Conservation (phyloP, 2,329 filamentous ascomycete genomes). For the Lasiodiplodia sp. region DNA sequence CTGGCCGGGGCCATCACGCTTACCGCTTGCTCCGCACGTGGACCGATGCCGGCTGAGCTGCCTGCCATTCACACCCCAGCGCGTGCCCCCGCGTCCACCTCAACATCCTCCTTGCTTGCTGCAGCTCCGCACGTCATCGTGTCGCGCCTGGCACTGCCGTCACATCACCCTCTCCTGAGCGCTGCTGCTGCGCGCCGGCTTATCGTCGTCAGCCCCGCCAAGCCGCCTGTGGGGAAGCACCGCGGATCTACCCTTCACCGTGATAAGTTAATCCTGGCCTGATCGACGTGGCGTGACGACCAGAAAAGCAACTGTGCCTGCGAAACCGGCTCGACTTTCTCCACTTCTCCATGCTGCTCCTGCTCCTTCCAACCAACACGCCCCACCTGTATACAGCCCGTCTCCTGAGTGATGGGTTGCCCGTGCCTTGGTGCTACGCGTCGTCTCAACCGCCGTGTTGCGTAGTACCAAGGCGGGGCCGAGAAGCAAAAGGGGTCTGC, state of each 20-base stretch:
- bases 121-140: slow-evolving; percentile 21
- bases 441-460: neutral
- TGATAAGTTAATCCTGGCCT: slow-evolving; percentile 15
- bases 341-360: slow-evolving; percentile 20
- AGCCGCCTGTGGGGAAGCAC: slow-evolving; percentile 15
- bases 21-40: slow-evolving; percentile 23
- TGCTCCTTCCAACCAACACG: slow-evolving; percentile 4
- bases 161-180: slow-evolving; percentile 29
- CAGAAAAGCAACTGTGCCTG: slow-evolving; percentile 17
- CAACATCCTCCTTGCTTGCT: slow-evolving; percentile 1
- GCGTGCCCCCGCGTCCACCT: neutral
- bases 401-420: slow-evolving; percentile 9
- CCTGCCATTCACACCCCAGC: slow-evolving; percentile 5
- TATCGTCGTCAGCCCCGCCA: neutral
- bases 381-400: neutral
- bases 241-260: slow-evolving; percentile 26
- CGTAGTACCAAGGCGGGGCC: neutral
- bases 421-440: slow-evolving; percentile 10
- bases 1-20: slow-evolving; percentile 15
- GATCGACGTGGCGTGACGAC: slow-evolving; percentile 23
- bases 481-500: neutral
- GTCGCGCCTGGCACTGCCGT: neutral
- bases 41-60: slow-evolving; percentile 15
- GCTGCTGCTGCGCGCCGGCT: neutral
- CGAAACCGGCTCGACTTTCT: slow-evolving; percentile 22